These are phyloP conservation scores for Nicotiana obtusifolia DNA, from an alignment of 257 asterid species.

Conservation along the genomic window DNA sequence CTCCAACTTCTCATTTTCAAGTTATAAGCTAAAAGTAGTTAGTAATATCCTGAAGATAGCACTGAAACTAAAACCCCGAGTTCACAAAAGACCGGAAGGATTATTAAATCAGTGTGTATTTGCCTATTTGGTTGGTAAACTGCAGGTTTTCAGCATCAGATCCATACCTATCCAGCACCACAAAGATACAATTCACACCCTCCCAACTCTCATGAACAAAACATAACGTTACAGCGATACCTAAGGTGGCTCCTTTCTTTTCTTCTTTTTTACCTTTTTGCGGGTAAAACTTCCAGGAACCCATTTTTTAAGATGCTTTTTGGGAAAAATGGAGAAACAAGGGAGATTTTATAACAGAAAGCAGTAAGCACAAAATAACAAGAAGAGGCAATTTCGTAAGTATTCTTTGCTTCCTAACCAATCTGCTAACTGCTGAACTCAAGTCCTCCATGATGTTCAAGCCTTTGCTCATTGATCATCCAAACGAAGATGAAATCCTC, in stretches of 20 bases:
- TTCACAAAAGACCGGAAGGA: background rate
- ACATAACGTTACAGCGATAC: background rate
- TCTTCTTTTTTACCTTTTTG: background rate
- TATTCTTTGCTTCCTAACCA: background rate
- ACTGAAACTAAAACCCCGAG: background rate
- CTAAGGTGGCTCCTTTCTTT: background rate
- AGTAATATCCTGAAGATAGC: background rate
- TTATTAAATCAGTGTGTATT: background rate
- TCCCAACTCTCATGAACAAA: background rate
- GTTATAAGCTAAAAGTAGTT: background rate
- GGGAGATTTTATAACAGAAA: background rate
- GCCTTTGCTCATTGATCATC: background rate
- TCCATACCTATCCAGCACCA: background rate
- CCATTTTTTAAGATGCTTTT: background rate
- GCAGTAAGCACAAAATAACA: background rate
- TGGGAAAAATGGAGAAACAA: background rate
- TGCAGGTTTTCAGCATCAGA: background rate
- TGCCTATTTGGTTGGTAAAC: background rate
- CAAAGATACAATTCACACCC: background rate
- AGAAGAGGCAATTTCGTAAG: background rate
- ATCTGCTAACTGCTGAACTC: constrained; percentile 5
- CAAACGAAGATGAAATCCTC: background rate
- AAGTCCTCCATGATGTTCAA: background rate
- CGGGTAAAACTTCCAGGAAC: background rate
- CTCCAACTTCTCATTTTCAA: background rate